Base-by-base conservation (phyloP, 2,329 filamentous ascomycete species). In the Penicillium freii region DNA sequence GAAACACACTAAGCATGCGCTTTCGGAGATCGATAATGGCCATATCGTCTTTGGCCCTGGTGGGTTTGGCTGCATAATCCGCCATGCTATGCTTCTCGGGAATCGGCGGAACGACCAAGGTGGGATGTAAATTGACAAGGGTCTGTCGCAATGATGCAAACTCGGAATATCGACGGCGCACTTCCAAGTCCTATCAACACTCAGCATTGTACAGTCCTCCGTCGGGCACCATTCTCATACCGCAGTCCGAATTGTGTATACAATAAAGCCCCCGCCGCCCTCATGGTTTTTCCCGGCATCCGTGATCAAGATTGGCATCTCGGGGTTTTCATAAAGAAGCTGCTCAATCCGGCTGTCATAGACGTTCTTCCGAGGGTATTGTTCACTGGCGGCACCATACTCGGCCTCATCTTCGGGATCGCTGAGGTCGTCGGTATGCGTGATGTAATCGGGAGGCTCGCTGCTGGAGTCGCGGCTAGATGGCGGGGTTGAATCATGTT, bases 51-150 rank as follows among this genome's bases (percentile, higher is more conserved):
- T 97, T 99, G 19, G 95, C 95, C 69, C 93, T 97, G 38, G 94
- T 99, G 1, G 95, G 94, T 68, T 96, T 97, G 29, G 95, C 92
- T 17, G 94, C 94, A 72, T 99, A 99, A 74, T 99, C 94, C 60
- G 93, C 93, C 89, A 99, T 96, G 45, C 92, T 94, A 75, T 99
- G 94, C 76, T 99, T 99, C 78, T 99, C 95, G 23, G 94, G 94
- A 69, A 99, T 99, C 3, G 94, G 94, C 8, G 94, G 95, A 51
- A 99, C 90, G 68, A 99, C 90, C 42, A 99, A 83, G 0, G 94
- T 99, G 8, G 95, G 94, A 72, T 99, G 95, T 61, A 99, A 83
- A 66, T 90, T 89, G 46, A 92, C 92, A 29, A 99, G 83, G 3
- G 93, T 93, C 68, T 92, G 88, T 69, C 94, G 86, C 56, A 99